A percentile compares a stretch with the other conserved stretches of the same genome.
These are phyloP conservation scores for Nothophytophthora sp. DNA, from an alignment of 352 stramenopile genomes.

Conservation along the genomic window DNA sequence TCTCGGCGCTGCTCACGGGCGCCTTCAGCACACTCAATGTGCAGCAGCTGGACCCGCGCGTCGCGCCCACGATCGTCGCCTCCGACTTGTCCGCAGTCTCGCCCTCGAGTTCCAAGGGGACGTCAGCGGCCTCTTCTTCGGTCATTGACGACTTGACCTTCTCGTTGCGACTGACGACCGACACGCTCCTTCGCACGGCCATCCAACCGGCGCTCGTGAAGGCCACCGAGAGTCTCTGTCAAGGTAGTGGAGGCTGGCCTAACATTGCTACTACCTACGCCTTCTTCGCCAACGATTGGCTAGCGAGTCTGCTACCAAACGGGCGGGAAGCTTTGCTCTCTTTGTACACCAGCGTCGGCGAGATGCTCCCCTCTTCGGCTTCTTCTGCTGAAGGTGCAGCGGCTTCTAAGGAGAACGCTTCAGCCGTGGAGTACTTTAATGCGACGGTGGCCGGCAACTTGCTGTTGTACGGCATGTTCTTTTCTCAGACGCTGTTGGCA, in stretches of 20 bases:
- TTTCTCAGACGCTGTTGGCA: conserved; percentile 30
- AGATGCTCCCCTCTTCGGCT: not conserved
- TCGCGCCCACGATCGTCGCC: conserved; percentile 27
- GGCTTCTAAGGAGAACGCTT: no score
- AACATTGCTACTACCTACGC: conserved; percentile 33
- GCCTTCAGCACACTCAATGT: conserved; percentile 55
- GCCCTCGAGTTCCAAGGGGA: no score
- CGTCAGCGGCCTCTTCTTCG: not conserved
- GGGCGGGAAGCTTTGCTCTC: conserved; percentile 12
- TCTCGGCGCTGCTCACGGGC: conserved; percentile 40
- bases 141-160: conserved; percentile 10
- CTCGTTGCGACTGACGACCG: conserved; percentile 14
- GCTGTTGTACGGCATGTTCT: conserved; percentile 37
- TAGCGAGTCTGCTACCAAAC: conserved; percentile 29
- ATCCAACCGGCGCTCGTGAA: conserved; percentile 27
- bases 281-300: conserved; percentile 36
- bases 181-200: conserved; percentile 38
- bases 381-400: not conserved
- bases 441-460: conserved; percentile 29
- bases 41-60: conserved; percentile 21
- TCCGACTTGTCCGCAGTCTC: conserved; percentile 25
- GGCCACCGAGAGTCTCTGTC: conserved; percentile 15
- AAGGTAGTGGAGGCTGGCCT: conserved; percentile 27
- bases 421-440: conserved; percentile 4
- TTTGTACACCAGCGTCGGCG: conserved; percentile 12